Percentiles rank a stretch among this genome's conserved stretches.
Evolutionary conservation across 129 eudicot genomes (phyloP).

Genomic region (Pseudognaphalium luteoalbum): DNA sequence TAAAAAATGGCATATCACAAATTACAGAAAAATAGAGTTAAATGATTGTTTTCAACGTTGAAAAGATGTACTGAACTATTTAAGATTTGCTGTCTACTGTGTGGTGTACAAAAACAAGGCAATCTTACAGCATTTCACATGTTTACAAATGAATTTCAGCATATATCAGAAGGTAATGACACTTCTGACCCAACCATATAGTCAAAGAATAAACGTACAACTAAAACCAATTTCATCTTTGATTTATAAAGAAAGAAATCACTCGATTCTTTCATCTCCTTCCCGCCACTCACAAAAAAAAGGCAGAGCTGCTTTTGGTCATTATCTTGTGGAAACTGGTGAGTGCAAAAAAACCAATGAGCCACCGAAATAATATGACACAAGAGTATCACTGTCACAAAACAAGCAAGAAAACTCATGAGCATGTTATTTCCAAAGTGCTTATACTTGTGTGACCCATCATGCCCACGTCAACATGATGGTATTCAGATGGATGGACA

Average conservation of each 20-base stretch:
- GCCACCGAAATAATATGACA: slow-evolving; percentile 5
- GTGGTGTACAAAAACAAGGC: slow-evolving; percentile 15
- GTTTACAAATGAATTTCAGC: background rate
- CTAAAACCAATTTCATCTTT: slow-evolving; percentile 5
- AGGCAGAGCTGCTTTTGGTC: slow-evolving; percentile 31
- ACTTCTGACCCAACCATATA: slow-evolving; percentile 19
- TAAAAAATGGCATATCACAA: too few relatives aligned
- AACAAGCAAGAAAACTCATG: slow-evolving; percentile 14
- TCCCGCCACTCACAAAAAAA: slow-evolving; percentile 25
- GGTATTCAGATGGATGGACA: background rate
- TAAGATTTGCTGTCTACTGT: slow-evolving; percentile 2
- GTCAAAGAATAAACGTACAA: slow-evolving; percentile 36
- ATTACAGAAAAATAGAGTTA: too few relatives aligned
- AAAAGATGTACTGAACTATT: background rate
- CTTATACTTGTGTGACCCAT: too few relatives aligned
- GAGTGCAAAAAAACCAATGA: background rate
- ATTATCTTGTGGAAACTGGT: slow-evolving; percentile 13
- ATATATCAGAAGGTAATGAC: slow-evolving; percentile 34
- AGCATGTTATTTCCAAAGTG: background rate
- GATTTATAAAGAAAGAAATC: background rate
- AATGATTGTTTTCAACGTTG: too few relatives aligned
- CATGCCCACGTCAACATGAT: background rate
- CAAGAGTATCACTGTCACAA: slow-evolving; percentile 29
- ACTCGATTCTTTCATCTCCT: slow-evolving; percentile 16
- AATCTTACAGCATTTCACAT: slow-evolving; percentile 21